Base-by-base conservation (phyloP, 495 filamentous ascomycete genomes). In the Tuber melanosporum region DNA sequence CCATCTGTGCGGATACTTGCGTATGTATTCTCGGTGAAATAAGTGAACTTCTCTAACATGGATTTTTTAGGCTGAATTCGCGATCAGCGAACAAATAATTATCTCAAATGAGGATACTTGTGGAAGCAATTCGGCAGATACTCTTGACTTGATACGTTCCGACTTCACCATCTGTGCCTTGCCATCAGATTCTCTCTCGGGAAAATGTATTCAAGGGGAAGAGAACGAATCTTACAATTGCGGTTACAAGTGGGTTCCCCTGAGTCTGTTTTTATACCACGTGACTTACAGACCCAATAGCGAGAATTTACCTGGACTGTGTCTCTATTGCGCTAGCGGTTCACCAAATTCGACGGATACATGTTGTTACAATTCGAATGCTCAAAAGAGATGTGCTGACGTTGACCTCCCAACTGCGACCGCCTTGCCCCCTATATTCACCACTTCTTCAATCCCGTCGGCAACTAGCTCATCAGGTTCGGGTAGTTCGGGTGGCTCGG, bases 321-420 rank as follows among this genome's bases (percentile, higher is more conserved):
- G 96, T 85, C 88, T 90, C 22, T 97, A 94, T 81, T 99, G 96
- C 84, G 88, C 88, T 43, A 86, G 89, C 19, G 94, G 91, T 80
- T 93, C 94, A 43, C 88, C 91, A 57, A 97, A 97, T 85, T 90
- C 93, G 22, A 98, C 93, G 72, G 96, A 99, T 84, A 95, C 94
- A 0, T 99, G 96, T 86, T 99, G 96, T 82, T 89, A 92, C 74
- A 92, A 90, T 79, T 90, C 94, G n/a, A 87, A 93, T 79, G 89
- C 91, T 39, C 86, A 91, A 70, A 84, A 80, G 44, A 89, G 90
- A 74, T 99, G 96, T 82, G 84, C 85, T 45, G 88, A 88, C 47
- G 91, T 99, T 45, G 85, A 89, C 43, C 86, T 99, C 45, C 96
- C 95, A 15, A 88, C 88, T 2, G 90, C 92, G 44, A 92, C 91